These are phyloP conservation scores for Coemansia biformis DNA, from an alignment of 192 early-diverging fungal species.

Conservation along the genomic window DNA sequence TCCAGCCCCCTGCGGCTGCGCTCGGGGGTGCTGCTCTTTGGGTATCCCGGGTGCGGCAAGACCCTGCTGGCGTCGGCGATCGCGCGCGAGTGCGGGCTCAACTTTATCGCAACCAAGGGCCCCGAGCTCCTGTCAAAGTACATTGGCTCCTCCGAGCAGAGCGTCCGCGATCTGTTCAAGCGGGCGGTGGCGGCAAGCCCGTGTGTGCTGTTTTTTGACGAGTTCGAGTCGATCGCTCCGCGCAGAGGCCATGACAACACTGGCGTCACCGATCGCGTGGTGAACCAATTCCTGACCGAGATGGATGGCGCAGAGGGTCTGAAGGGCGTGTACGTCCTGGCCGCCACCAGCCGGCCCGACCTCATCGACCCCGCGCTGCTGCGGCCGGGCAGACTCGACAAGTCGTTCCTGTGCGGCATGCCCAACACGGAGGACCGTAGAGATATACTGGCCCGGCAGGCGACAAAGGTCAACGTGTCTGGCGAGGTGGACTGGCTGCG, in stretches of 20 bases:
- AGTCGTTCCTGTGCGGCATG: constrained; percentile 80
- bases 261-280: constrained; percentile 96
- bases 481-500: constrained; percentile 57
- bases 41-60: constrained; percentile 98
- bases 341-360: constrained; percentile 82
- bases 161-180: constrained; percentile 90
- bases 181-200: constrained; percentile 89
- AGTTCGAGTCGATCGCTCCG: constrained; percentile 97
- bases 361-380: constrained; percentile 78
- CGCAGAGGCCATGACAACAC: constrained; percentile 96
- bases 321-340: constrained; percentile 93
- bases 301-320: constrained; percentile 99
- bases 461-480: constrained; percentile 65
- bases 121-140: constrained; percentile 98
- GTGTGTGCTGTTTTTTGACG: constrained; percentile 97
- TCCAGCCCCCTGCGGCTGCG: constrained; percentile 81
- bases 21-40: constrained; percentile 90
- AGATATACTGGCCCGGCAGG: constrained; percentile 75
- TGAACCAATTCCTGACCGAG: constrained; percentile 97
- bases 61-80: constrained; percentile 93
- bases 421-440: constrained; percentile 66
- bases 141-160: constrained; percentile 95
- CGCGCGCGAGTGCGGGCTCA: constrained; percentile 93
- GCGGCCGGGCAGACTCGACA: constrained; percentile 78
- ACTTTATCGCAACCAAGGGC: constrained; percentile 96